These are phyloP conservation scores for Hypholoma sublateritium DNA, from an alignment of 768 basidiomycete species.

Conservation along the genomic window DNA sequence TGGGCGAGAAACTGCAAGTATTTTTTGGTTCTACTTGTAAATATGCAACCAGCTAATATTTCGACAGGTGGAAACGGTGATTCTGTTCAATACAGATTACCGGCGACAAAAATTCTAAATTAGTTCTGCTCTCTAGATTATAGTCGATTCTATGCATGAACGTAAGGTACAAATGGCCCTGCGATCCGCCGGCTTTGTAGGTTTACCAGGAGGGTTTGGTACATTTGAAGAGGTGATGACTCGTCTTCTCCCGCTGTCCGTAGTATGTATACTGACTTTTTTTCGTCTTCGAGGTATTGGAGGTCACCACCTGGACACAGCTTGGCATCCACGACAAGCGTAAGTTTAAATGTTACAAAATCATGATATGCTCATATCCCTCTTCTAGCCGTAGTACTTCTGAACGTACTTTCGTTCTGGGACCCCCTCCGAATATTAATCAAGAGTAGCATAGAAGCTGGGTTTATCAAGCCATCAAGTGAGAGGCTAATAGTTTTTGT, in stretches of 20 bases:
- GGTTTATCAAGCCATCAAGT: conserved; percentile 71
- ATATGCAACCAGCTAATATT: not conserved
- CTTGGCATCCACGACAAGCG: conserved; percentile 85
- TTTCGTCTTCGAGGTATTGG: conserved; percentile 59
- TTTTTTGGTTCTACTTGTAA: not conserved
- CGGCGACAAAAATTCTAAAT: not conserved
- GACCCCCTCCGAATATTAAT: conserved; percentile 80
- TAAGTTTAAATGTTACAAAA: conserved; percentile 29
- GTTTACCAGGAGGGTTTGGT: conserved; percentile 91
- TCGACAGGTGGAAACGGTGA: conserved; percentile 31
- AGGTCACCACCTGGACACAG: conserved; percentile 95
- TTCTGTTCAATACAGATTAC: not conserved
- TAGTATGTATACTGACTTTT: conserved; percentile 1
- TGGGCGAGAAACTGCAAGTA: conserved; percentile 26
- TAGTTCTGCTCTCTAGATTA: conserved; percentile 38
- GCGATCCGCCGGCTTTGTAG: conserved; percentile 77
- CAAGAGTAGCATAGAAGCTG: conserved; percentile 59
- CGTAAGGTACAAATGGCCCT: conserved; percentile 92
- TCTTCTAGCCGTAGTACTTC: conserved; percentile 68
- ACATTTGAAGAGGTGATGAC: conserved; percentile 85
- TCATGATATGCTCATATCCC: not conserved
- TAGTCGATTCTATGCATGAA: conserved; percentile 84
- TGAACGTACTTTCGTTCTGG: conserved; percentile 87
- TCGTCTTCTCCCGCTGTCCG: not conserved
- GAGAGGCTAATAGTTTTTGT: conserved; percentile 69